A percentile compares a stretch with the other conserved stretches of the same genome.
Evolutionary conservation across 164 flowering plant genomes (phyloP).

Genomic region (Aristolochia californica): DNA sequence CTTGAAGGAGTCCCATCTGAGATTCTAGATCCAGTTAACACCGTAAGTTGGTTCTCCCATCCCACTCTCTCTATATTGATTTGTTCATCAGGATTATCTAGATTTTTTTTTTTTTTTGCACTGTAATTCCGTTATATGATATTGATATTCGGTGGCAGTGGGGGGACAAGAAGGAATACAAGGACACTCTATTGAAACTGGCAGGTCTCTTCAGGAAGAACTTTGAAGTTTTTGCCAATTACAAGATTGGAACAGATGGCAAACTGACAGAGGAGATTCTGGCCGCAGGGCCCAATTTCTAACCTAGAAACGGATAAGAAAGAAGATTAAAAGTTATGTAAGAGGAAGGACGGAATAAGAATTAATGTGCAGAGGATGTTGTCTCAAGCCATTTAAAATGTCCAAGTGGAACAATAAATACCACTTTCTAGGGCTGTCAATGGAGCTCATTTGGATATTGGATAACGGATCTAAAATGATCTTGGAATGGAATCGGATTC

Average conservation of each 20-base stretch:
- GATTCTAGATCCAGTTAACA: slow-evolving; percentile 72
- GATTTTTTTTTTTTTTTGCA: too few relatives aligned
- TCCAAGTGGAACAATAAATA: too few relatives aligned
- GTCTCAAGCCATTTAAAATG: too few relatives aligned
- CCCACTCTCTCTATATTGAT: background rate
- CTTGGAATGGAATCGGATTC: too few relatives aligned
- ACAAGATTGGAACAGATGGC: slow-evolving; percentile 79
- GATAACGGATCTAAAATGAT: too few relatives aligned
- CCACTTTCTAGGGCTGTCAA: too few relatives aligned
- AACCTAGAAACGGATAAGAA: slow-evolving; percentile 5
- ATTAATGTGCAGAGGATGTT: too few relatives aligned
- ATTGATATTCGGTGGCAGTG: slow-evolving; percentile 40
- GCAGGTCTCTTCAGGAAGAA: slow-evolving; percentile 87
- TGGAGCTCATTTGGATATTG: too few relatives aligned
- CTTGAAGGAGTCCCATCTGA: slow-evolving; percentile 95
- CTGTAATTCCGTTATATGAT: background rate
- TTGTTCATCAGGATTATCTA: too few relatives aligned
- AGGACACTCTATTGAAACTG: slow-evolving; percentile 65
- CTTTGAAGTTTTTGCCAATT: slow-evolving; percentile 55
- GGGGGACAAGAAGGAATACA: slow-evolving; percentile 66
- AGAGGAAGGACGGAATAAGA: too few relatives aligned
- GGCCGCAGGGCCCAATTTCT: slow-evolving; percentile 85
- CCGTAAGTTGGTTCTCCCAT: too few relatives aligned
- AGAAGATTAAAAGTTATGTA: background rate
- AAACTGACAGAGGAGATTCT: slow-evolving; percentile 74